Evolutionary conservation across 1,284 basidiomycete genomes (phyloP), one percentile per base, ranked within the genome.

Genomic region (Abortiporus biennis): DNA sequence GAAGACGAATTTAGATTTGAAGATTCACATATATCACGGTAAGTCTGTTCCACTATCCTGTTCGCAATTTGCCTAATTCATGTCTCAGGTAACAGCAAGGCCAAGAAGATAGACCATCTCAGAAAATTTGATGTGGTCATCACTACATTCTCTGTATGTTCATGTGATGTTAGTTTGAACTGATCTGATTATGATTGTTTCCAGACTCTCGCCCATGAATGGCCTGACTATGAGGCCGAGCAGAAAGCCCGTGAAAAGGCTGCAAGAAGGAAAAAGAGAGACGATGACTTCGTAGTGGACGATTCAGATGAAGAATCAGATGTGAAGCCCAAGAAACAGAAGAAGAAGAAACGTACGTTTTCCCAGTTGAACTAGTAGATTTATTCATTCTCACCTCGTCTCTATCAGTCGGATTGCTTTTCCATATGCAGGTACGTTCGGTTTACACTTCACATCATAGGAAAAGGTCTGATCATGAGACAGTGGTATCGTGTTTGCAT

Each of bases 1-100:
- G 44, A 80, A 78, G 63, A 74, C 73, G 1, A 69, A 69, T 44
- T 59, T 63, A 33, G 59, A 51, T 4, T 52, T 76, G 19, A 67
- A 62, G 22, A 69, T 67, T 44, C 52, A 71, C 2, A 71, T 78
- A n/a, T 80, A 81, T 53, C 78, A 80, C 49, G 77, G 77, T 69
- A 36, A 20, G 59, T 35, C 16, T 8, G 25, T 17, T 35, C 29
- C 15, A 11, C 43, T 22, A 23, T 11, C 9, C 24, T 43, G 4
- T 17, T 17, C 27, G 17, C 21, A 6, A 31, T 4, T 36, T 37
- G 6, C 23, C 31, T 24, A 21, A 25, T 21, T 47, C 12, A 12
- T 24, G 33, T 24, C 22, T 27, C 43, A 46, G 46, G 48, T 2
- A 32, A 30, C 17, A 64, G 58, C n/a, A 75, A 69, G 46, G 61